Base-by-base conservation (phyloP, 2,329 filamentous ascomycete species). In the Arachnomyces sp. region DNA sequence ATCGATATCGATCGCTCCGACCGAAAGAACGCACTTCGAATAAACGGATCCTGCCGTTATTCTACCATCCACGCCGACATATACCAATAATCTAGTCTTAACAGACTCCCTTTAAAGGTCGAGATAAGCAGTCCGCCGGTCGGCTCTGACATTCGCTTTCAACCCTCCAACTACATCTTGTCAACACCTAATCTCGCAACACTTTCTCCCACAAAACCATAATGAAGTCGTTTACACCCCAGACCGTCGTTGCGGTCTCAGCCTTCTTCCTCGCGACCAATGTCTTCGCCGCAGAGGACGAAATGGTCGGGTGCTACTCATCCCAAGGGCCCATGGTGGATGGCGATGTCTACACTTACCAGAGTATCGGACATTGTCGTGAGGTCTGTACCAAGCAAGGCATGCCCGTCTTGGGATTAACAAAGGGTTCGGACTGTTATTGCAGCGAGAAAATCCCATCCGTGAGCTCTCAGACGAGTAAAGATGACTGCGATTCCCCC, bases 371-470 rank as follows among this genome's bases (percentile, higher is more conserved):
- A 39, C 71, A 71, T 48, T 81, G 77, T 49, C 70, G 74, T 47
- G 50, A 60, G 14, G 58, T 65, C 46, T 81, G 77, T 55, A 52
- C 66, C 16, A 52, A 61, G 2, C 54, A 61, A 1, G 53, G 67
- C 6, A 69, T 73, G 28, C 66, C 71, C 1, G 82, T 87, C 6
- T 76, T 81, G 52, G 85, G 72, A 25, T 64, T 84, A 33, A 75
- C 72, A 6, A 70, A 72, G 13, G 75, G 75, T 12, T 67, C 70
- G 13, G 63, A 77, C 47, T 94, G 88, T 64, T 84, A 71, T 54
- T 94, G 88, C 54, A 88, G 87, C 43, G 65, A 77, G 47, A 62
- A 70, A 43, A 72, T 89, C 35, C 88, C 88, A 0, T 68, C 79
- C 12, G 53, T 67, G 30, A 65, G 65, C 12, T 66, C 67, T 31